Evolutionary conservation across 805 yeast genomes (phyloP).

Genomic region (Sugiyamaella lignohabitans): DNA sequence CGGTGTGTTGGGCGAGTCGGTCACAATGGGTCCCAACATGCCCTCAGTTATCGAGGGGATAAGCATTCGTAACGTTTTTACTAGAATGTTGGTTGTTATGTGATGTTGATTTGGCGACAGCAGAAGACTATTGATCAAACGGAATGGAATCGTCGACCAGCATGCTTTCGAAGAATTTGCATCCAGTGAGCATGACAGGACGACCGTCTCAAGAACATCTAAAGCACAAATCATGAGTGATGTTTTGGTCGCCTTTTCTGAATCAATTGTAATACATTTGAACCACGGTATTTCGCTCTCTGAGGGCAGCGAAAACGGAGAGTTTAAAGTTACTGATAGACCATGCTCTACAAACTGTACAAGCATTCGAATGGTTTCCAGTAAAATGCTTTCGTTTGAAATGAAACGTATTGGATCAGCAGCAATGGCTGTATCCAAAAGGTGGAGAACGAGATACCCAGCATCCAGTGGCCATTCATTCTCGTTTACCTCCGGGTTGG

Average conservation of each 20-base stretch:
- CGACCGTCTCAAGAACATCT: slow-evolving; percentile 9
- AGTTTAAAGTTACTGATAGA: no score
- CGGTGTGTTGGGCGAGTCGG: not conserved
- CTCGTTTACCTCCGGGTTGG: no score
- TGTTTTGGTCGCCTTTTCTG: not conserved
- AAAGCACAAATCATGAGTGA: slow-evolving; percentile 7
- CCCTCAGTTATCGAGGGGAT: not conserved
- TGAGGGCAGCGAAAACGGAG: not conserved
- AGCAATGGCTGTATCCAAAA: not conserved
- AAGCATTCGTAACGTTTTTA: not conserved
- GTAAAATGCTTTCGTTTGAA: no score
- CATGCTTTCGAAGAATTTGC: not conserved
- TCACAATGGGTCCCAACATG: not conserved
- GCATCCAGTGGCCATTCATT: no score
- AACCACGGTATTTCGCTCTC: not conserved
- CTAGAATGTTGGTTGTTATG: not conserved
- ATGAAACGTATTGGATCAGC: not conserved
- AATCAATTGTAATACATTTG: no score
- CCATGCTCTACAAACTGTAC: no score
- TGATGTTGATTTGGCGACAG: not conserved
- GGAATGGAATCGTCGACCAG: not conserved
- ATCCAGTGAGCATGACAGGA: not conserved
- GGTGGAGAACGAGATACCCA: no score
- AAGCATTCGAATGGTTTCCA: no score
- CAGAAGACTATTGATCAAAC: not conserved